Evolutionary conservation across 2,329 filamentous ascomycete species (phyloP).

Genomic region (Penicillium palitans): DNA sequence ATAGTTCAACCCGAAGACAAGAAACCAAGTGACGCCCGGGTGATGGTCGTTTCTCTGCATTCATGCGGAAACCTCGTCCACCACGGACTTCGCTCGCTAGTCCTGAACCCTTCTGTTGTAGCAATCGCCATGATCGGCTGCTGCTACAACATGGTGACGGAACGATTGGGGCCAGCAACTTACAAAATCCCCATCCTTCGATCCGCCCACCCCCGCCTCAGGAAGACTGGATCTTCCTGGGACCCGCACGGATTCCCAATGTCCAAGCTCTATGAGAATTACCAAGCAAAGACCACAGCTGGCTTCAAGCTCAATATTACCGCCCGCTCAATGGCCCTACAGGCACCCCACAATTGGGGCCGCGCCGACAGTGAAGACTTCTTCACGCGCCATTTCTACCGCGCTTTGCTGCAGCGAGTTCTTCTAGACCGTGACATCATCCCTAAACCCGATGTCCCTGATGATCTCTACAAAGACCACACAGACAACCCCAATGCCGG

Average conservation of each 20-base stretch:
- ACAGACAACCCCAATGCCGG: conserved; percentile 28
- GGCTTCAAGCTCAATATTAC: conserved; percentile 91
- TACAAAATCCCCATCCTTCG: conserved; percentile 80
- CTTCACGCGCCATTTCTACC: conserved; percentile 91
- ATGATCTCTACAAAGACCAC: conserved; percentile 31
- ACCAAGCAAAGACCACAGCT: conserved; percentile 53
- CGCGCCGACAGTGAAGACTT: conserved; percentile 76
- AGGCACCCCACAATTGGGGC: conserved; percentile 93
- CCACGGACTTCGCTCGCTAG: conserved; percentile 81
- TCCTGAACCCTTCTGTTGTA: conserved; percentile 78
- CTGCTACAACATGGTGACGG: conserved; percentile 95
- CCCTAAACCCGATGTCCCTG: conserved; percentile 49
- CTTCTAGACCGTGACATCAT: conserved; percentile 83
- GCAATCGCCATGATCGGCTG: conserved; percentile 96
- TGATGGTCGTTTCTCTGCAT: conserved; percentile 93
- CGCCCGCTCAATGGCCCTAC: conserved; percentile 95
- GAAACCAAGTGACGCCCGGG: conserved; percentile 30
- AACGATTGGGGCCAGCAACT: conserved; percentile 80
- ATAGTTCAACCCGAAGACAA: conserved; percentile 5
- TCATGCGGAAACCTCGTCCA: conserved; percentile 98
- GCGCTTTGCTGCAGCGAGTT: conserved; percentile 86
- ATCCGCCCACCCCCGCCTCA: conserved; percentile 69
- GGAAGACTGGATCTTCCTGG: conserved; percentile 66
- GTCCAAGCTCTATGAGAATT: conserved; percentile 66
- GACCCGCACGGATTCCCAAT: conserved; percentile 95